A percentile compares a stretch with the other conserved stretches of the same genome.
Conservation (phyloP, 1,284 basidiomycete species). For the Ustilago lituana region DNA sequence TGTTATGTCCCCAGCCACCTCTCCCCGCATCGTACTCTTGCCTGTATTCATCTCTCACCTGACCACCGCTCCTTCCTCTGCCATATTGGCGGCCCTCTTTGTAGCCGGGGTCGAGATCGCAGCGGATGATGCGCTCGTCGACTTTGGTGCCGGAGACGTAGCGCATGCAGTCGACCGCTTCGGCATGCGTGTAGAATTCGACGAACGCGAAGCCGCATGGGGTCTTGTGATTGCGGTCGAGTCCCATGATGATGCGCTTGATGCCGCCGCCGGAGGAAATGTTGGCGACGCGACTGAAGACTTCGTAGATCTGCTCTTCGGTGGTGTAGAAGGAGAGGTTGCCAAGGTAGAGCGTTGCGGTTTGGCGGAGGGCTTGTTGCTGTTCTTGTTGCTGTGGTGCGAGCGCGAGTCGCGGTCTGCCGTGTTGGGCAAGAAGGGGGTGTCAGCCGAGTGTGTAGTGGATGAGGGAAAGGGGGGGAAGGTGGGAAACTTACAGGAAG, state of each 20-base stretch:
- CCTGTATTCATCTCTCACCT: slow-evolving; percentile 90
- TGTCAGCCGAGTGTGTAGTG: too few species aligned
- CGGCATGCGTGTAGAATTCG: slow-evolving; percentile 94
- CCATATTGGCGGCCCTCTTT: slow-evolving; percentile 97
- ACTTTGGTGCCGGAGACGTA: slow-evolving; percentile 97
- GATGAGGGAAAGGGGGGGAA: slow-evolving; percentile 53
- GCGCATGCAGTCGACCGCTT: slow-evolving; percentile 90
- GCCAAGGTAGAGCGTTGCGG: slow-evolving; percentile 77
- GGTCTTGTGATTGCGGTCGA: slow-evolving; percentile 96
- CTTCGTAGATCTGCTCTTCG: slow-evolving; percentile 98
- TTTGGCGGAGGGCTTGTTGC: slow-evolving; percentile 70
- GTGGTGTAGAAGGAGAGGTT: slow-evolving; percentile 76
- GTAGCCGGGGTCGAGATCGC: slow-evolving; percentile 97
- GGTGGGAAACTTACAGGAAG: slow-evolving; percentile 80
- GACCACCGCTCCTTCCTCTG: slow-evolving; percentile 93
- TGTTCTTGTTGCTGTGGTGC: slow-evolving; percentile 66
- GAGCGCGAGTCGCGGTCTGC: slow-evolving; percentile 68
- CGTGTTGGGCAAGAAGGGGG: too few species aligned
- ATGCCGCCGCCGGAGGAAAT: slow-evolving; percentile 92
- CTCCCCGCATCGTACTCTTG: slow-evolving; percentile 88
- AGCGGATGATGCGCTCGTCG: slow-evolving; percentile 98
- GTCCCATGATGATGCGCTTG: slow-evolving; percentile 98
- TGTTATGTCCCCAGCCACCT: slow-evolving; percentile 84
- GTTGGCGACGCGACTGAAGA: slow-evolving; percentile 90
- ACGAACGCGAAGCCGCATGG: slow-evolving; percentile 99